These are phyloP conservation scores for Pichia sp. DNA, from an alignment of 1,139 yeast species.

Conservation along the genomic window DNA sequence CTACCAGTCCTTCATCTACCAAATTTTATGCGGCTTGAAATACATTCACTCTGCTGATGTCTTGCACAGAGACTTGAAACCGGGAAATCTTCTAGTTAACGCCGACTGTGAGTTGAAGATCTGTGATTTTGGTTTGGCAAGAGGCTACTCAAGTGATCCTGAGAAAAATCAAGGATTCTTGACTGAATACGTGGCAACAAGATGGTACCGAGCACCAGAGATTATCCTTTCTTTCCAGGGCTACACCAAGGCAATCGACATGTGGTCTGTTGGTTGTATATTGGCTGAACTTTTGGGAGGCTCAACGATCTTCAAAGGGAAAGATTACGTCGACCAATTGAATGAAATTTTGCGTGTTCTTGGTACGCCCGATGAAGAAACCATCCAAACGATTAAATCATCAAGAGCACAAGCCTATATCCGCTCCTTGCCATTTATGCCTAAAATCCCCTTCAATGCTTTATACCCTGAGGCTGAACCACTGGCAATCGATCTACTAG, in stretches of 20 bases:
- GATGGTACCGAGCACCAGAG: slow-evolving; percentile 99
- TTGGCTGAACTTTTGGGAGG: slow-evolving; percentile 91
- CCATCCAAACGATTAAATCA: slow-evolving; percentile 79
- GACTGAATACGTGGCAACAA: slow-evolving; percentile 95
- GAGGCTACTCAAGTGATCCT: slow-evolving; percentile 86
- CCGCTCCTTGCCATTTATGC: slow-evolving; percentile 76
- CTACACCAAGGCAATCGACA: slow-evolving; percentile 91
- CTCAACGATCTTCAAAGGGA: slow-evolving; percentile 87
- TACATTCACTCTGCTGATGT: slow-evolving; percentile 96
- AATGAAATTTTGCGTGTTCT: slow-evolving; percentile 79
- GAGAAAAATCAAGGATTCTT: slow-evolving; percentile 85
- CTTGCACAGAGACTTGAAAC: slow-evolving; percentile 88
- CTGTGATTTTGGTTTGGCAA: slow-evolving; percentile 94
- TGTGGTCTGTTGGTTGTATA: slow-evolving; percentile 97
- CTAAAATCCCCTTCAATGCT: slow-evolving; percentile 68
- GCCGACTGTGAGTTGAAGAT: slow-evolving; percentile 96
- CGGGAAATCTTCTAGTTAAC: slow-evolving; percentile 86
- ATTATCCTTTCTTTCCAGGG: slow-evolving; percentile 91
- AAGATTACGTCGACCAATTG: slow-evolving; percentile 92
- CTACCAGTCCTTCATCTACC: slow-evolving; percentile 88
- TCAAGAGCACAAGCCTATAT: slow-evolving; percentile 90
- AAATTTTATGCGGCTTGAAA: slow-evolving; percentile 86
- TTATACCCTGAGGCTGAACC: slow-evolving; percentile 85
- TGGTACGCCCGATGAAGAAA: slow-evolving; percentile 88
- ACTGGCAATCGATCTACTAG: slow-evolving; percentile 76